Conservation (phyloP, 129 eudicot species). For the Mikania micrantha region DNA sequence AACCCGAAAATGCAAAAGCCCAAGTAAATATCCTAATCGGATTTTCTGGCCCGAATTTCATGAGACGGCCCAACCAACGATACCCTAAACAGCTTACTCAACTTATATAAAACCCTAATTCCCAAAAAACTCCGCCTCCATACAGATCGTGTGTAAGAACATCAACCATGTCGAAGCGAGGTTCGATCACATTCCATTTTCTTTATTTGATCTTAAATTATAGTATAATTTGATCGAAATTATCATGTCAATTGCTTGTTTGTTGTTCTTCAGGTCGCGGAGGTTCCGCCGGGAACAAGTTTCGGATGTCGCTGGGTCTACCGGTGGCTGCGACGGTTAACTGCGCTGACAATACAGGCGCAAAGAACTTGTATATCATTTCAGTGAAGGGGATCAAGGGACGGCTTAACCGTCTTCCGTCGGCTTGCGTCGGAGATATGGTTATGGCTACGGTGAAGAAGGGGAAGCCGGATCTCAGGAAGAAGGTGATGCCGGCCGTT, state of each 20-base stretch:
- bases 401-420: slow-evolving; percentile 65
- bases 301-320: slow-evolving; percentile 90
- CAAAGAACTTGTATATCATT: slow-evolving; percentile 79
- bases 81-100: slow-evolving; percentile 3
- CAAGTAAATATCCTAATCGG: not conserved
- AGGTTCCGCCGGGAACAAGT: slow-evolving; percentile 97
- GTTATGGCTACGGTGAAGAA: slow-evolving; percentile 99
- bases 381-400: slow-evolving; percentile 87
- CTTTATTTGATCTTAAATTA: not conserved
- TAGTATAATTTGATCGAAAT: not conserved
- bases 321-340: slow-evolving; percentile 98
- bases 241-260: not conserved
- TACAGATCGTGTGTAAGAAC: not conserved
- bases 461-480: slow-evolving; percentile 96
- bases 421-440: slow-evolving; percentile 95
- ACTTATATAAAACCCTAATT: slow-evolving; percentile 26
- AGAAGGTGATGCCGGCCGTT: slow-evolving; percentile 99
- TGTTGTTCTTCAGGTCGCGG: slow-evolving; percentile 57
- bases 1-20: no score
- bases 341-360: slow-evolving; percentile 90
- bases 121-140: slow-evolving; percentile 12
- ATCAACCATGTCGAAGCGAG: slow-evolving; percentile 59
- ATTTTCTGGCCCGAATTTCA: not conserved
- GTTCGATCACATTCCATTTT: slow-evolving; percentile 8
- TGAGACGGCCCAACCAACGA: slow-evolving; percentile 6